Evolutionary conservation across 306 rosid genomes (phyloP).

Genomic region (Alnus rubra): DNA sequence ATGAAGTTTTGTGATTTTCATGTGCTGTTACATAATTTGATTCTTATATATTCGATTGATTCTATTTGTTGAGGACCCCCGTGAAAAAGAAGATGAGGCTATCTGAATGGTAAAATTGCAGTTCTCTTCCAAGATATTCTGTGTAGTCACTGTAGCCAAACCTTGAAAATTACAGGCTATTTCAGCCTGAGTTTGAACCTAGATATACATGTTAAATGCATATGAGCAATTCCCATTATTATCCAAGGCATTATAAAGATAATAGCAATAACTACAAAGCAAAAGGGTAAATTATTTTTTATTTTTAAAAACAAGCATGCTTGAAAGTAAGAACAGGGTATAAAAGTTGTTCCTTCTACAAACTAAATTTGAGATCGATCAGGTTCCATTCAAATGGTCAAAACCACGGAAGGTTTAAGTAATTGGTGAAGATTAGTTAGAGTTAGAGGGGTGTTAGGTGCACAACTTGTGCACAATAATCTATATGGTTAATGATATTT

Average conservation of each 20-base stretch:
- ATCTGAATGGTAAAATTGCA: constrained; percentile 83
- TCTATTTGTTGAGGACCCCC: constrained; percentile 44
- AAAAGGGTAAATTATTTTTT: not conserved
- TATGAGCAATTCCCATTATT: constrained; percentile 87
- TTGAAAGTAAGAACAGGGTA: not conserved
- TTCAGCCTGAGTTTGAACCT: constrained; percentile 72
- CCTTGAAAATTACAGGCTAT: constrained; percentile 82
- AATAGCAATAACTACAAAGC: constrained; percentile 7
- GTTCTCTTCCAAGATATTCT: constrained; percentile 69
- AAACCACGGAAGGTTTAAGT: not conserved
- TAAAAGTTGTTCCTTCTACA: not conserved
- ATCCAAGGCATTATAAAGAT: constrained; percentile 55
- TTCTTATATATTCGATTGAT: too few relatives aligned
- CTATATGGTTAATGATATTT: too few relatives aligned
- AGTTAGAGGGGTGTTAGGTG: too few relatives aligned
- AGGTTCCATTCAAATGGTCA: not conserved
- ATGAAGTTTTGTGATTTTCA: too few relatives aligned
- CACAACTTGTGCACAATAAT: too few relatives aligned
- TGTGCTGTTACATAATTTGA: too few relatives aligned
- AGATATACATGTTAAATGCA: constrained; percentile 88
- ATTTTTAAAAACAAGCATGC: constrained; percentile 1
- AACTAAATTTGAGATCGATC: not conserved
- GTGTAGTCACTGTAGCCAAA: constrained; percentile 54
- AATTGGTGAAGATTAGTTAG: not conserved
- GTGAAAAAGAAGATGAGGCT: constrained; percentile 41